Evolutionary conservation across 2,329 filamentous ascomycete genomes (phyloP).

Genomic region (Colletotrichum gloeosporioides): DNA sequence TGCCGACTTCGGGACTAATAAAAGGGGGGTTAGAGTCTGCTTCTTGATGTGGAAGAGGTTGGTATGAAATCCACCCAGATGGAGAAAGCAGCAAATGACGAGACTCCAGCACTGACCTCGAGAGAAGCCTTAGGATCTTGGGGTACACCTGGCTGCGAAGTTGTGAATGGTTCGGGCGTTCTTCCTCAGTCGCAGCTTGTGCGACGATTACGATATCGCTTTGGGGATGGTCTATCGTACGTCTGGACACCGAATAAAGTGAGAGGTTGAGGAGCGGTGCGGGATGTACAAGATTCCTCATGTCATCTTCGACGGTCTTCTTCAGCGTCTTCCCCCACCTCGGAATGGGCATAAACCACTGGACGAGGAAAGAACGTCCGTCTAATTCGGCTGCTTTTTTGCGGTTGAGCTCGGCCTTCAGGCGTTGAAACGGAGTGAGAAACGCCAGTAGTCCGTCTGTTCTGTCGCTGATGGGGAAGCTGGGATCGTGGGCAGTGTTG

Average conservation of each 20-base stretch:
- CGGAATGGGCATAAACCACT: background rate
- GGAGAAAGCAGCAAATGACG: background rate
- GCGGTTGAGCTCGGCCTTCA: background rate
- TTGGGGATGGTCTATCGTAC: background rate
- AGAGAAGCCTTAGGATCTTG: background rate
- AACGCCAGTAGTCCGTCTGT: background rate
- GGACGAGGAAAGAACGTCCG: background rate
- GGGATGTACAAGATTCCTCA: background rate
- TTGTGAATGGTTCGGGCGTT: background rate
- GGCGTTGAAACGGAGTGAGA: background rate
- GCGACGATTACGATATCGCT: background rate
- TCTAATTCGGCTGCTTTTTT: background rate
- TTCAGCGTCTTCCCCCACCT: background rate
- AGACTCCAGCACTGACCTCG: background rate
- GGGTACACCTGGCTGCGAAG: background rate
- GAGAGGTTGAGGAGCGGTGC: background rate
- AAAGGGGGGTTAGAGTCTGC: background rate
- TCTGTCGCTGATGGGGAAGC: background rate
- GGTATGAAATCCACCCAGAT: background rate
- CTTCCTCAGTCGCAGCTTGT: background rate
- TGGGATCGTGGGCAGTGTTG: background rate
- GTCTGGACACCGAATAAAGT: background rate
- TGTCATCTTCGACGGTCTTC: background rate
- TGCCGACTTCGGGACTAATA: background rate
- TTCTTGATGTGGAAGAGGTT: background rate